These are phyloP conservation scores for Phialemonium atrogriseum DNA, from an alignment of 2,329 filamentous ascomycete species.

Conservation along the genomic window DNA sequence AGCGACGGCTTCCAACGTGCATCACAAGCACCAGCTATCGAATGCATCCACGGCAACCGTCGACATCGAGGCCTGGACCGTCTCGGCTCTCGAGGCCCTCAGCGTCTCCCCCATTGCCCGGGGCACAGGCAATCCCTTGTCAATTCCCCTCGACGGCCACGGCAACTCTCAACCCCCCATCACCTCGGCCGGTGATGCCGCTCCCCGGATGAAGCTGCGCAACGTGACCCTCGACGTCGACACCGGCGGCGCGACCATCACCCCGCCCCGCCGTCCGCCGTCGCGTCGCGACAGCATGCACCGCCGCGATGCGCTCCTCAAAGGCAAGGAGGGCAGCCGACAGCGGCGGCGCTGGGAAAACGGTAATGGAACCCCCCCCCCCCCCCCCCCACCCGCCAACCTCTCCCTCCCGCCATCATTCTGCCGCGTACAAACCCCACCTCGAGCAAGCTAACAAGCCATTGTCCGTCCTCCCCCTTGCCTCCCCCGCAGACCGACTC, in stretches of 20 bases:
- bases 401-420: too few relatives aligned
- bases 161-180: constrained; percentile 18
- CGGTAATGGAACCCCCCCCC: constrained; percentile 41
- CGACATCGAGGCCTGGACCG: constrained; percentile 62
- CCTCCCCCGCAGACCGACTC: constrained; percentile 58
- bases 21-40: constrained; percentile 15
- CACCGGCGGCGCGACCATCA: constrained; percentile 15
- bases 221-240: constrained; percentile 14
- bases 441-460: too few relatives aligned
- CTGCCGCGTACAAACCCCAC: too few relatives aligned
- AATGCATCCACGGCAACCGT: constrained; percentile 27
- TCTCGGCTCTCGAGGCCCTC: constrained; percentile 46
- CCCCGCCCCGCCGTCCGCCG: constrained; percentile 32
- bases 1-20: neutral
- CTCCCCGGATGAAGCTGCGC: constrained; percentile 14
- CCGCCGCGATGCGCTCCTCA: constrained; percentile 66
- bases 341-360: constrained; percentile 92
- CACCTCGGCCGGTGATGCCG: too few relatives aligned
- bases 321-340: constrained; percentile 84
- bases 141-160: constrained; percentile 66
- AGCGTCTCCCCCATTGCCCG: constrained; percentile 46
- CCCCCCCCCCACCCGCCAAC: neutral
- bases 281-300: constrained; percentile 46
- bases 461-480: constrained; percentile 4
- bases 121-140: constrained; percentile 55